Base-by-base conservation (phyloP, 2,329 filamentous ascomycete species). In the Hymenoscyphus salicellus region DNA sequence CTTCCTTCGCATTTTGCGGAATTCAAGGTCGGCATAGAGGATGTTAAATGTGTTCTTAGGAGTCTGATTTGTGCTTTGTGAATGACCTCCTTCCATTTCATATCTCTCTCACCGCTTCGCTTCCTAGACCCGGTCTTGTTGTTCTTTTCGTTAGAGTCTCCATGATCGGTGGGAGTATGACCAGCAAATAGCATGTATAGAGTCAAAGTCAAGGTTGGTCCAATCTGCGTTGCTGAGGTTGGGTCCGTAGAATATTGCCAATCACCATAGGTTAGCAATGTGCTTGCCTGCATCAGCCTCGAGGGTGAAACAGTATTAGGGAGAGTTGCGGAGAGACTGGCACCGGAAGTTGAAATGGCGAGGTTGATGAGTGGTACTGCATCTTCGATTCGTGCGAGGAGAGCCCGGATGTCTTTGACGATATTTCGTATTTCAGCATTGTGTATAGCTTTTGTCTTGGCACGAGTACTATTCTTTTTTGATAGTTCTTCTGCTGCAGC, bases 141-240 rank as follows among this genome's bases (percentile, higher is more conserved):
- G 14, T 20, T 20, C 11, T 41, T 36, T 16, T 46, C 49, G 23
- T 61, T 55, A 5, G 30, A n/a, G 1, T 61, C 60, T 52, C n/a
- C 46, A 23, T 26, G 46, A 11, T 49, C 60, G 14, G n/a, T 38
- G 1, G 32, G 28, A 23, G 88, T 81, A 76, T 98, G 93, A 1
- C 92, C 90, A 1, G 89, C 83, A 72, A 98, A 99, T 0, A 98
- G 84, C 93, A 98, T 97, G 77, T 98, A 99, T 70, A 98, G 80
- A 0, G 93, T 96, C 7, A 98, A 77, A 0, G 86, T 89, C 73
- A 97, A 98, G 0, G 88, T 86, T 0, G 94, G 93, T 0, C 95
- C 95, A 65, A 98, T 90, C 74, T 97, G 93, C 56, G 92, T 87
- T 0, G 89, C 83, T 10, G 81, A 78, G 0, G 79, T 82, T 5